Evolutionary conservation across 192 early-diverging fungal genomes (phyloP).

Genomic region (Fimicolochytrium jonesii): DNA sequence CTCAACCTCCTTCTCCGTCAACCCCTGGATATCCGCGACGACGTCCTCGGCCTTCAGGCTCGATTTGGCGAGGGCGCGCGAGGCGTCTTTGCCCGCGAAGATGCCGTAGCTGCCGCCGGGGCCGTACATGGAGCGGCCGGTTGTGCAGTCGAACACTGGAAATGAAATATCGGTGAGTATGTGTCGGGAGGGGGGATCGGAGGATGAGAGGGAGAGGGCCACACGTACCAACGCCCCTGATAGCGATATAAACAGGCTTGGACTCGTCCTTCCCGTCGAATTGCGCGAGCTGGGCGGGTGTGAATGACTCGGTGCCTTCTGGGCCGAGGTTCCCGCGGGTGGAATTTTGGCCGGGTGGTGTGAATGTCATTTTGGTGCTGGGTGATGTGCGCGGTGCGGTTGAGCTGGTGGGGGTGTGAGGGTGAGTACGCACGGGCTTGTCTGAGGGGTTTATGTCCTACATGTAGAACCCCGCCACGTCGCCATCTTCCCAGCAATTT

Average conservation of each 20-base stretch:
- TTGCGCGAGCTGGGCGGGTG: constrained; percentile 48
- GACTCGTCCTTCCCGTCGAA: constrained; percentile 54
- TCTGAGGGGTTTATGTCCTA: too few species aligned
- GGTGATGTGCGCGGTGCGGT: too few species aligned
- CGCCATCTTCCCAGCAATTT: too few species aligned
- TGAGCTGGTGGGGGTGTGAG: too few species aligned
- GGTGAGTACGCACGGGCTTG: too few species aligned
- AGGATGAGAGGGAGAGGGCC: background rate
- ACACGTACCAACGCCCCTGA: constrained; percentile 58
- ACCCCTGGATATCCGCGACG: constrained; percentile 60
- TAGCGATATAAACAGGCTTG: constrained; percentile 66
- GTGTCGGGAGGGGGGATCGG: background rate
- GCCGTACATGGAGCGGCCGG: constrained; percentile 55
- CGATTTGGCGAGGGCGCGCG: constrained; percentile 60
- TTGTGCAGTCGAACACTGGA: constrained; percentile 65
- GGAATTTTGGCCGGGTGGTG: background rate
- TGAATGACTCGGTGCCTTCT: constrained; percentile 28
- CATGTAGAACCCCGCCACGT: too few species aligned
- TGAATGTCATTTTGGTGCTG: too few species aligned
- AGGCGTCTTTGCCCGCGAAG: constrained; percentile 80
- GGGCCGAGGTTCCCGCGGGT: background rate
- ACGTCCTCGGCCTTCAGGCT: constrained; percentile 66
- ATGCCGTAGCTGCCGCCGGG: constrained; percentile 58
- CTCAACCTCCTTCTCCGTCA: constrained; percentile 65
- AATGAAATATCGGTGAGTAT: background rate